Conservation (phyloP, 2,329 filamentous ascomycete species). For the Lasiodiplodia gonubiensis region DNA sequence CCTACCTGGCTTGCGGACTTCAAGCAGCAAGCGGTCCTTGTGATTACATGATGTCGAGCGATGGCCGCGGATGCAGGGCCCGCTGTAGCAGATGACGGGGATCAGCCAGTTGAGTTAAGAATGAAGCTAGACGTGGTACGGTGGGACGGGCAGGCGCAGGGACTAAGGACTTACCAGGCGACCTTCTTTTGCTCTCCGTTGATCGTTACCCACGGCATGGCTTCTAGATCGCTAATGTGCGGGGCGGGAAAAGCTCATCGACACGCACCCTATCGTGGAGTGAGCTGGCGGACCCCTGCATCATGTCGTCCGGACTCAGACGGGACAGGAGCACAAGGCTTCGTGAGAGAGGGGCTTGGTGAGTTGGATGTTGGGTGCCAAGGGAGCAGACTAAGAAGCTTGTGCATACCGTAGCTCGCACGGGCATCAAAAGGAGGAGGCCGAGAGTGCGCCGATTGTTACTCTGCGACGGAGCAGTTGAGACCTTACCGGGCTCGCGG, state of each 20-base stretch:
- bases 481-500: slow-evolving; percentile 4
- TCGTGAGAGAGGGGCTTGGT: slow-evolving; percentile 8
- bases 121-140: slow-evolving; percentile 20
- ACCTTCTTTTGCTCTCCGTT: slow-evolving; percentile 76
- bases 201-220: slow-evolving; percentile 57
- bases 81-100: slow-evolving; percentile 52
- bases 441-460: slow-evolving; percentile 9
- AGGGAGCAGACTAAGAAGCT: slow-evolving; percentile 19
- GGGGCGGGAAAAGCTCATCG: slow-evolving; percentile 7
- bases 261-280: slow-evolving; percentile 13
- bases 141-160: slow-evolving; percentile 9
- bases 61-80: slow-evolving; percentile 77
- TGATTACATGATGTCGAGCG: slow-evolving; percentile 78
- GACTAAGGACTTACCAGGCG: slow-evolving; percentile 65
- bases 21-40: slow-evolving; percentile 70
- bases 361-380: slow-evolving; percentile 2
- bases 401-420: slow-evolving; percentile 21
- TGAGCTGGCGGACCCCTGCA: slow-evolving; percentile 23
- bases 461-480: slow-evolving; percentile 13
- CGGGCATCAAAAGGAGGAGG: slow-evolving; percentile 21
- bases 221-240: slow-evolving; percentile 4
- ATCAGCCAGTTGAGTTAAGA: slow-evolving; percentile 24
- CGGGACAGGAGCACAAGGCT: slow-evolving; percentile 8
- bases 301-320: slow-evolving; percentile 7
- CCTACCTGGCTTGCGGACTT: slow-evolving; percentile 73